Percentiles rank a stretch among this genome's conserved stretches.
These are phyloP conservation scores for Fonsecaea nubica DNA, from an alignment of 2,329 filamentous ascomycete genomes.

Conservation along the genomic window DNA sequence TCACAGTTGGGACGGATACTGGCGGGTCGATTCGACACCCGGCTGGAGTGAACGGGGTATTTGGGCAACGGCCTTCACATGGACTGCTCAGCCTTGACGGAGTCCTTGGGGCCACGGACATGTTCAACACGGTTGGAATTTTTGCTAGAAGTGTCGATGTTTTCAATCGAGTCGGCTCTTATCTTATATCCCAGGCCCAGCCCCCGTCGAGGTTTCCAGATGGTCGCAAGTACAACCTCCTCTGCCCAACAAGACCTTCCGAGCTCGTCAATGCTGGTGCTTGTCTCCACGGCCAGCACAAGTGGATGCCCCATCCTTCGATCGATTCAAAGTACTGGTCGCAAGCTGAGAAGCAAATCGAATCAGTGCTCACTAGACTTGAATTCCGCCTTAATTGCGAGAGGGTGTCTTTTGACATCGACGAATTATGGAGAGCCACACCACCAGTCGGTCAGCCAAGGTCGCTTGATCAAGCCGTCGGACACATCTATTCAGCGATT, in stretches of 20 bases:
- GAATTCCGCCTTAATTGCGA: slow-evolving; percentile 41
- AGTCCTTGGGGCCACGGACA: slow-evolving; percentile 51
- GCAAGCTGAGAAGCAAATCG: slow-evolving; percentile 41
- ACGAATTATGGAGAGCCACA: slow-evolving; percentile 43
- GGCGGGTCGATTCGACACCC: slow-evolving; percentile 57
- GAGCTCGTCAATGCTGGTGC: slow-evolving; percentile 32
- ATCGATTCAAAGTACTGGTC: slow-evolving; percentile 33
- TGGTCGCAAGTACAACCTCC: slow-evolving; percentile 36
- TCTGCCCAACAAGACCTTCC: slow-evolving; percentile 40
- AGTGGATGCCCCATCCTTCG: slow-evolving; percentile 42
- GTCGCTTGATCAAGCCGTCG: slow-evolving; percentile 34
- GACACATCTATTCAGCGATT: slow-evolving; percentile 32
- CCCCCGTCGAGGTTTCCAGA: slow-evolving; percentile 4
- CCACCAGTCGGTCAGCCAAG: slow-evolving; percentile 29
- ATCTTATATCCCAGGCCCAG: slow-evolving; percentile 24
- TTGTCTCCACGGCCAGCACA: slow-evolving; percentile 30
- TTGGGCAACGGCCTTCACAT: slow-evolving; percentile 56
- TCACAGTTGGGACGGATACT: slow-evolving; percentile 43
- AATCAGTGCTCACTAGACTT: slow-evolving; percentile 39
- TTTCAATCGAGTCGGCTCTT: slow-evolving; percentile 35
- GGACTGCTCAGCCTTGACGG: slow-evolving; percentile 55
- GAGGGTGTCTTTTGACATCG: slow-evolving; percentile 42
- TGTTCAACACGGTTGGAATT: slow-evolving; percentile 44
- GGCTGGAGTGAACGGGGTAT: slow-evolving; percentile 52
- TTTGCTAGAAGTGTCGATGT: slow-evolving; percentile 42